phyloP scores from a whole-genome alignment of 2,329 filamentous ascomycete genomes.

The Fusarium humuli region DNA sequence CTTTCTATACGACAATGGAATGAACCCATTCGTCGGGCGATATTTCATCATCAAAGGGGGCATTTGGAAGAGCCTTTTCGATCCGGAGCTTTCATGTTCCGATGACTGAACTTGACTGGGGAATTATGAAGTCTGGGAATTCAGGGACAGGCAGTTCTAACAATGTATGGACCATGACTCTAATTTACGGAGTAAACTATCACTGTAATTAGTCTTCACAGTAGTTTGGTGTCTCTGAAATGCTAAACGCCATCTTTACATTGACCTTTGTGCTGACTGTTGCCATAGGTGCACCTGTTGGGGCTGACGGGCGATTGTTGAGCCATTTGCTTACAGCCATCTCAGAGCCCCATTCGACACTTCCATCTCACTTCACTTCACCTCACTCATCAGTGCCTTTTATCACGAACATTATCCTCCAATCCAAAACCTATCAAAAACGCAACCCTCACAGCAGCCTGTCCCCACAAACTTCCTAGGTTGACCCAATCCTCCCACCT shows the following conservation, averaged over 20 bases:
- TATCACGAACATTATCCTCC: background rate
- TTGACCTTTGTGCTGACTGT: background rate
- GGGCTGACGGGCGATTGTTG: background rate
- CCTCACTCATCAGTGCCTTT: background rate
- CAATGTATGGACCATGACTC: fast-evolving
- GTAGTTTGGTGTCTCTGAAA: fast-evolving
- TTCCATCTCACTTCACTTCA: background rate
- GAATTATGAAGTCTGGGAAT: background rate
- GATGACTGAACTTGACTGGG: too few relatives aligned
- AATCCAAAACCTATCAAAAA: constrained; percentile 33
- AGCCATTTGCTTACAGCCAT: background rate
- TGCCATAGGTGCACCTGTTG: background rate
- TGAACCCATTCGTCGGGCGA: too few relatives aligned
- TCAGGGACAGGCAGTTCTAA: fast-evolving
- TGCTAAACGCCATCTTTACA: background rate
- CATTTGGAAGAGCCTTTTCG: too few relatives aligned
- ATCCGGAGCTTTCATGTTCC: background rate
- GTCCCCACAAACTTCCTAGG: constrained; percentile 33
- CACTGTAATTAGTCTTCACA: background rate
- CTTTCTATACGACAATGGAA: too few relatives aligned
- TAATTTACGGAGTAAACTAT: background rate
- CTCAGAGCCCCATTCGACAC: fast-evolving
- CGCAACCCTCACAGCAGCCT: constrained; percentile 25
- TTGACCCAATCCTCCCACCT: constrained; percentile 39
- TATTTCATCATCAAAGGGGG: too few relatives aligned